Conservation (phyloP, 2,329 filamentous ascomycete genomes). For the Fusarium protoensiforme region DNA sequence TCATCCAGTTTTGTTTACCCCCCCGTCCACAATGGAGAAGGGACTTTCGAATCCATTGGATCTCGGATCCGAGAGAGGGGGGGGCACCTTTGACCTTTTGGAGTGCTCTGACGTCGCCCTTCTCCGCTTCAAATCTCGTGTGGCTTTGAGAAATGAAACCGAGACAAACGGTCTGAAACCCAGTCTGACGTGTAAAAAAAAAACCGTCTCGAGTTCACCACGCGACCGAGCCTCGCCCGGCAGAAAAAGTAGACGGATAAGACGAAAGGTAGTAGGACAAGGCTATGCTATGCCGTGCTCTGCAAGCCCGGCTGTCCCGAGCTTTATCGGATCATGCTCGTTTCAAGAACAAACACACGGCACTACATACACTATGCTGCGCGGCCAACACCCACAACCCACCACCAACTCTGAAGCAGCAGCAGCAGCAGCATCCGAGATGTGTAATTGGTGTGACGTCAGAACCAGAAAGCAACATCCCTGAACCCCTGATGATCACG, state of each 20-base stretch:
- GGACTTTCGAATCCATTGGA: background rate
- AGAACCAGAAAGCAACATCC: conserved; percentile 11
- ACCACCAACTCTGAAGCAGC: conserved; percentile 3
- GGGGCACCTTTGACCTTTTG: background rate
- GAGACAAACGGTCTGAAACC: conserved; percentile 37
- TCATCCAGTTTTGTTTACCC: conserved; percentile 6
- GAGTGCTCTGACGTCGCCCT: background rate
- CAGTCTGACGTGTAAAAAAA: conserved; percentile 15
- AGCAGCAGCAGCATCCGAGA: background rate
- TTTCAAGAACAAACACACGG: conserved; percentile 32
- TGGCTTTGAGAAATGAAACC: conserved; percentile 25
- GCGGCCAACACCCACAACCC: background rate
- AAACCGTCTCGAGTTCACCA: background rate
- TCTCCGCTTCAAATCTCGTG: conserved; percentile 3
- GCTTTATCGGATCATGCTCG: conserved; percentile 2
- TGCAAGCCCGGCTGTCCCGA: background rate
- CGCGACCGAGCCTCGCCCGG: background rate
- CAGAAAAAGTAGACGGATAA: background rate
- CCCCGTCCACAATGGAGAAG: background rate
- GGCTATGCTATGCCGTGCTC: background rate
- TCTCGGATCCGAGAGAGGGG: background rate
- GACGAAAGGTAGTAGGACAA: conserved; percentile 16
- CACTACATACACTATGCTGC: background rate
- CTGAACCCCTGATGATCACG: conserved; percentile 35
- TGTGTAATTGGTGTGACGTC: conserved; percentile 29